Conservation (phyloP, 2,329 filamentous ascomycete genomes). For the Pseudogymnoascus sp. region DNA sequence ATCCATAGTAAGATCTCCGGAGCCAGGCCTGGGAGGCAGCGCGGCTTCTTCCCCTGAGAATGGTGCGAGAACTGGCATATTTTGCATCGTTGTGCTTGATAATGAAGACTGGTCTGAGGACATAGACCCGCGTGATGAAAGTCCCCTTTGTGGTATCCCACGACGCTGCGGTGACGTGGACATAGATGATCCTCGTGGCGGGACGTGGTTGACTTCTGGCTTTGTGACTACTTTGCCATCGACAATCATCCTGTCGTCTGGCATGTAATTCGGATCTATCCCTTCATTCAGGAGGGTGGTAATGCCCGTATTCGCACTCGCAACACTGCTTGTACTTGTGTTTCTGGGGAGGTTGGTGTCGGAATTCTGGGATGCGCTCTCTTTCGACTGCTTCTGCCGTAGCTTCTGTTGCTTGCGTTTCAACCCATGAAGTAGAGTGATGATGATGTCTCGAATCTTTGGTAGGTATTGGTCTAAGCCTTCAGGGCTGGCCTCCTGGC, state of each 20-base stretch:
- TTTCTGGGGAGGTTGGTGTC: constrained; percentile 29
- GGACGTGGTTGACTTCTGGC: constrained; percentile 36
- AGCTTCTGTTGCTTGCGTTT: constrained; percentile 96
- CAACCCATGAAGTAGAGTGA: constrained; percentile 88
- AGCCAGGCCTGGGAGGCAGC: constrained; percentile 36
- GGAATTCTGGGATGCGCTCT: constrained; percentile 26
- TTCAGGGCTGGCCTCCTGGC: constrained; percentile 88
- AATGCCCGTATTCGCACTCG: constrained; percentile 48
- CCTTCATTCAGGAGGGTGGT: constrained; percentile 53
- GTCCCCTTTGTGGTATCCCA: constrained; percentile 36
- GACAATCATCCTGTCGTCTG: constrained; percentile 1
- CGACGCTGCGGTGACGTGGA: constrained; percentile 17
- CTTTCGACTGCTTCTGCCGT: constrained; percentile 51
- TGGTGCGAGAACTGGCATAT: constrained; percentile 63
- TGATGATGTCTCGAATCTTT: constrained; percentile 95
- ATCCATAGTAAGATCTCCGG: constrained; percentile 41
- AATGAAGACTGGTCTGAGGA: constrained; percentile 55
- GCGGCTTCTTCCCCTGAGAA: constrained; percentile 55
- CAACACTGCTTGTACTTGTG: constrained; percentile 50
- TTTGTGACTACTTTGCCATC: constrained; percentile 8
- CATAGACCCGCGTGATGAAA: constrained; percentile 38
- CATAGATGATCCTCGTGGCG: not conserved
- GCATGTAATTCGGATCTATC: constrained; percentile 20
- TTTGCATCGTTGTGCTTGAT: constrained; percentile 70
- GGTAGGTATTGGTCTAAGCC: constrained; percentile 92